A percentile compares a stretch with the other conserved stretches of the same genome.
phyloP scores from a whole-genome alignment of 116 monocot genomes.

The Cymodocea nodosa region DNA sequence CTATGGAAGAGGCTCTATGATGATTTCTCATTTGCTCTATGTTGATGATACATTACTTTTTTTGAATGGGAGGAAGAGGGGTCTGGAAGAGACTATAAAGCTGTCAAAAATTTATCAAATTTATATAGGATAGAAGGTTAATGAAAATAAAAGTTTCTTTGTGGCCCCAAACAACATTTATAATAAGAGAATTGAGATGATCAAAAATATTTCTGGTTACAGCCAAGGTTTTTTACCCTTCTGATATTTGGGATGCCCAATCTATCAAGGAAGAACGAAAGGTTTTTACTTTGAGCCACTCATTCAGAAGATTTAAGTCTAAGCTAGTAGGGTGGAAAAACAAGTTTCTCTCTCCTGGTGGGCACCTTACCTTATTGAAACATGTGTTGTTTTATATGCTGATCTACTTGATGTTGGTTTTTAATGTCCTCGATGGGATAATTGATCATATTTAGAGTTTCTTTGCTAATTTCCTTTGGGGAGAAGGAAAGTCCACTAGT shows the following conservation, averaged over 20 bases:
- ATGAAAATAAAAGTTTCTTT: not conserved
- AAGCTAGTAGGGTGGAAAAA: not conserved
- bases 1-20: too few relatives aligned
- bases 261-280: not conserved
- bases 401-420: not conserved
- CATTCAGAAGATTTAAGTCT: not conserved
- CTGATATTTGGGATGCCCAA: not conserved
- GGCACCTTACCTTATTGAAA: not conserved
- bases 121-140: not conserved
- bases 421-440: not conserved
- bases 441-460: too few relatives aligned
- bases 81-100: not conserved
- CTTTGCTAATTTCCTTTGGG: too few relatives aligned
- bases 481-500: too few relatives aligned
- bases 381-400: not conserved
- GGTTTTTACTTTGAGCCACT: not conserved
- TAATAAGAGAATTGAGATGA: not conserved
- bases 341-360: not conserved
- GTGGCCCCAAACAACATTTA: not conserved
- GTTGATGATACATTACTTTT: not conserved
- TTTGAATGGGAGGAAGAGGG: not conserved
- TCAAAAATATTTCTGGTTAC: not conserved
- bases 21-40: not conserved
- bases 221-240: not conserved
- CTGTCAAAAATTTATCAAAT: not conserved